phyloP scores from a whole-genome alignment of 805 yeast species.

The Candida sphagnicola region DNA sequence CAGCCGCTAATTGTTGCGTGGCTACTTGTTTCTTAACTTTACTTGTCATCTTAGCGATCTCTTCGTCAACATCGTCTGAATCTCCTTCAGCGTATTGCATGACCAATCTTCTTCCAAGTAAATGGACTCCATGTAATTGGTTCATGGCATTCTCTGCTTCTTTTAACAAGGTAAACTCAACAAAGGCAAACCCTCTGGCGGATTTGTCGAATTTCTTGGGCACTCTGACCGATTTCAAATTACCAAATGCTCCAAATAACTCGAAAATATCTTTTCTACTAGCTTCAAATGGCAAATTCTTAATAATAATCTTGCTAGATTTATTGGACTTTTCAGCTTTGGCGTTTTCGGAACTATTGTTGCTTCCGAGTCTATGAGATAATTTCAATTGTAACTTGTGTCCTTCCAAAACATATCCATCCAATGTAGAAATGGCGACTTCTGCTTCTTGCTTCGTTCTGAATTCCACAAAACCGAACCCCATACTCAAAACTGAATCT shows the following conservation, averaged over 20 bases:
- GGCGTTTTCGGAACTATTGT: slow-evolving; percentile 17
- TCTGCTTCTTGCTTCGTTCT: slow-evolving; percentile 73
- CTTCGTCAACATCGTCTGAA: slow-evolving; percentile 80
- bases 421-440: slow-evolving; percentile 66
- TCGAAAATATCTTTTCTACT: slow-evolving; percentile 90
- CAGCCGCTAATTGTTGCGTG: slow-evolving; percentile 69
- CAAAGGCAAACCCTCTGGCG: slow-evolving; percentile 97
- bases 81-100: slow-evolving; percentile 89
- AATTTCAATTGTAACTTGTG: slow-evolving; percentile 86
- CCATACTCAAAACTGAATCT: slow-evolving; percentile 81
- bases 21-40: slow-evolving; percentile 80
- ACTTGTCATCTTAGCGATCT: slow-evolving; percentile 84
- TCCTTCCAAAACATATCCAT: slow-evolving; percentile 79
- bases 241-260: slow-evolving; percentile 91
- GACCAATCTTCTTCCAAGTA: slow-evolving; percentile 90
- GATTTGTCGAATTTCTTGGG: slow-evolving; percentile 94
- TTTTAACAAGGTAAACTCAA: slow-evolving; percentile 77
- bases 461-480: slow-evolving; percentile 95
- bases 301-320: slow-evolving; percentile 81
- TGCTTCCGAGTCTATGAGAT: slow-evolving; percentile 67
- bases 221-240: slow-evolving; percentile 88
- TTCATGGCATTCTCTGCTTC: slow-evolving; percentile 95
- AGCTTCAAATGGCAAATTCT: slow-evolving; percentile 96
- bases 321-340: slow-evolving; percentile 20
- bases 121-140: slow-evolving; percentile 92